phyloP scores from a whole-genome alignment of 305 asterid genomes.

The Rubia peregrina region DNA sequence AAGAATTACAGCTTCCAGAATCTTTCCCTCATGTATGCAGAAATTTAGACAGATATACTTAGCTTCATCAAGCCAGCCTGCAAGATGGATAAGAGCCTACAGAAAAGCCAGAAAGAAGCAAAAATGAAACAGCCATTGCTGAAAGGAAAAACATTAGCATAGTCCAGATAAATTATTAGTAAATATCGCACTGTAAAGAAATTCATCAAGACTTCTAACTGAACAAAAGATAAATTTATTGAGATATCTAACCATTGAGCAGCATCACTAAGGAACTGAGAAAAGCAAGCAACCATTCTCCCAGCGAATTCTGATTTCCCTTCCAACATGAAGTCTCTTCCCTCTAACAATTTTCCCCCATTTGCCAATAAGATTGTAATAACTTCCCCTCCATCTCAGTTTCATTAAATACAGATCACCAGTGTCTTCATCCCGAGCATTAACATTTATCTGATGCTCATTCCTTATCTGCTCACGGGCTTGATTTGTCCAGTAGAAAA shows the following conservation, averaged over 20 bases:
- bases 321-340: constrained; percentile 57
- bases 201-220: not conserved
- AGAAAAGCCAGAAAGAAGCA: constrained; percentile 12
- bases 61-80: constrained; percentile 21
- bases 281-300: constrained; percentile 60
- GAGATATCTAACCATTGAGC: constrained; percentile 22
- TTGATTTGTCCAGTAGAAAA: constrained; percentile 54
- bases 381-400: constrained; percentile 66
- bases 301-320: constrained; percentile 70
- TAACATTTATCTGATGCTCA: constrained; percentile 63
- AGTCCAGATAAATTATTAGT: not conserved
- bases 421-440: constrained; percentile 71
- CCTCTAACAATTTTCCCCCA: constrained; percentile 81
- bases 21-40: constrained; percentile 6
- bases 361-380: constrained; percentile 65
- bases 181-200: not conserved
- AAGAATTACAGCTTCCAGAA: constrained; percentile 17
- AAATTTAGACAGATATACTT: constrained; percentile 5
- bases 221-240: constrained; percentile 13
- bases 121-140: not conserved
- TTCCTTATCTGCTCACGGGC: constrained; percentile 62
- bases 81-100: constrained; percentile 19
- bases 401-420: constrained; percentile 65
- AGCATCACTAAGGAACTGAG: constrained; percentile 49
- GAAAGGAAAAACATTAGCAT: not conserved